These are phyloP conservation scores for Candida krabiensis DNA, from an alignment of 805 yeast species.

Conservation along the genomic window DNA sequence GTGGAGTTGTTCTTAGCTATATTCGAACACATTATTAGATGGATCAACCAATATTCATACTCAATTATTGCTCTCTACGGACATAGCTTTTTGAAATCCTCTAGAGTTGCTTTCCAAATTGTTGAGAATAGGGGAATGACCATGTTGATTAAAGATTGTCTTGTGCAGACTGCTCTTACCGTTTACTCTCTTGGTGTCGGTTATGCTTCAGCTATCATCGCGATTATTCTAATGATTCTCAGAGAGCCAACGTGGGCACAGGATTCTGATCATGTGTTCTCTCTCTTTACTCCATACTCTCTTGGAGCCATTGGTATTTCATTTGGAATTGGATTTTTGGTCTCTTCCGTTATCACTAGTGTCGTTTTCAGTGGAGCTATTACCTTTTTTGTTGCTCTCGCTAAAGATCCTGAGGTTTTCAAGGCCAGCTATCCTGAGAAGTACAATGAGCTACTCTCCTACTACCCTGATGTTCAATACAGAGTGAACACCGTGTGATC, in stretches of 20 bases:
- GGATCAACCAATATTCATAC: constrained; percentile 87
- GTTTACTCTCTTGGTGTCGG: constrained; percentile 72
- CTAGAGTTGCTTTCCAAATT: constrained; percentile 75
- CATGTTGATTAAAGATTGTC: constrained; percentile 79
- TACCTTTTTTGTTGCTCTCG: constrained; percentile 80
- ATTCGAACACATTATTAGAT: constrained; percentile 45
- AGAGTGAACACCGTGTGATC: not conserved
- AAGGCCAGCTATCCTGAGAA: constrained; percentile 66
- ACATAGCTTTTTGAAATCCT: constrained; percentile 65
- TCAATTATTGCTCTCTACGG: constrained; percentile 90
- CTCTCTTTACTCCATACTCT: constrained; percentile 50
- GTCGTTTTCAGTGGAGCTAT: constrained; percentile 79
- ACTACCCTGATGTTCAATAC: constrained; percentile 26
- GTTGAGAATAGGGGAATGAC: constrained; percentile 76
- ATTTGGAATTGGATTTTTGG: constrained; percentile 69
- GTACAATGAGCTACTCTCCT: constrained; percentile 26
- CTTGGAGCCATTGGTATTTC: constrained; percentile 16
- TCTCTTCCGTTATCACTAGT: constrained; percentile 64
- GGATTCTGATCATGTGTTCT: constrained; percentile 23
- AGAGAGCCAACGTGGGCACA: constrained; percentile 63
- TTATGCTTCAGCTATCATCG: constrained; percentile 41
- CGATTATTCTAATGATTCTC: constrained; percentile 63
- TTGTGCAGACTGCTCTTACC: constrained; percentile 72
- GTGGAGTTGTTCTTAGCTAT: constrained; percentile 30
- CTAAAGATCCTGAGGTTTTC: constrained; percentile 83